These are phyloP conservation scores for Pyrenophora teres DNA, from an alignment of 2,329 filamentous ascomycete genomes.

Conservation along the genomic window DNA sequence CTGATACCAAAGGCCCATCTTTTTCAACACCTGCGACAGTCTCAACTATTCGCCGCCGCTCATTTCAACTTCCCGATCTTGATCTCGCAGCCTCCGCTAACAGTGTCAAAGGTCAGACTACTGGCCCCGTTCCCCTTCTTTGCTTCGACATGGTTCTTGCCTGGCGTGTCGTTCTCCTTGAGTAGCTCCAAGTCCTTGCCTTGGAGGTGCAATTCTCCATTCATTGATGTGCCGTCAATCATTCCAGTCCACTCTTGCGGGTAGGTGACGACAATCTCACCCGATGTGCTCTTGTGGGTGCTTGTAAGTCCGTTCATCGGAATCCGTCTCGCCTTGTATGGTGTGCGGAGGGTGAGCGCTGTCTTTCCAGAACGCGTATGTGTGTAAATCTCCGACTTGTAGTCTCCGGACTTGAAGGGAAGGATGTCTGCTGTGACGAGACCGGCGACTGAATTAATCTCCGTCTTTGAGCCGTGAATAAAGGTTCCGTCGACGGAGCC, in stretches of 20 bases:
- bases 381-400: slow-evolving; percentile 39
- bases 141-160: slow-evolving; percentile 44
- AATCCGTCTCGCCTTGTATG: slow-evolving; percentile 36
- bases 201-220: slow-evolving; percentile 45
- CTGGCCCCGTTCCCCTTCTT: slow-evolving; percentile 47
- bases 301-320: slow-evolving; percentile 38
- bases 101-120: slow-evolving; percentile 41
- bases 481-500: slow-evolving; percentile 48
- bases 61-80: slow-evolving; percentile 35
- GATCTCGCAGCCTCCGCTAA: slow-evolving; percentile 41
- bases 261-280: slow-evolving; percentile 46
- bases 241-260: slow-evolving; percentile 51
- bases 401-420: slow-evolving; percentile 40
- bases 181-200: slow-evolving; percentile 47
- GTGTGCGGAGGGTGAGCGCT: slow-evolving; percentile 37
- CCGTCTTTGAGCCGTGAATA: slow-evolving; percentile 49
- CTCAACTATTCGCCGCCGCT: neutral
- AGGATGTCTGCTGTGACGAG: slow-evolving; percentile 45
- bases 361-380: slow-evolving; percentile 44
- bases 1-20: neutral
- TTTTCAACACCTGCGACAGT: neutral
- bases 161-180: slow-evolving; percentile 31
- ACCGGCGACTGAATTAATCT: slow-evolving; percentile 46
- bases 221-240: slow-evolving; percentile 45
- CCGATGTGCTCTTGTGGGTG: slow-evolving; percentile 44